Conservation (phyloP, 1,284 basidiomycete genomes). For the Earliella scabrosa region DNA sequence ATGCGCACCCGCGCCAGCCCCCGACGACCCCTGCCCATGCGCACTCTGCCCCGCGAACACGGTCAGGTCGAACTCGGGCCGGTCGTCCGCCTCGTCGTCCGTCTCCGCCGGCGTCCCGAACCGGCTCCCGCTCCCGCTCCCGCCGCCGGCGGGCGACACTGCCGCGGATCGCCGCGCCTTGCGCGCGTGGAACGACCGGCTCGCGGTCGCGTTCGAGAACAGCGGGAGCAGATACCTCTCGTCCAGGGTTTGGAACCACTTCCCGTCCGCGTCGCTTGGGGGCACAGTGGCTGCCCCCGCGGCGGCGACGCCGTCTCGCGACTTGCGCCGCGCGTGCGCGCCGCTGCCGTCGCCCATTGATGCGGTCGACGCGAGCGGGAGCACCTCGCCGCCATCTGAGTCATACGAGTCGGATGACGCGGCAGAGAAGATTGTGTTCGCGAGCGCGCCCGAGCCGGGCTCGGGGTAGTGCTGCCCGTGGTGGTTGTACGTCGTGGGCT, state of each 20-base stretch:
- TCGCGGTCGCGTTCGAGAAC: slow-evolving; percentile 94
- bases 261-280: slow-evolving; percentile 58
- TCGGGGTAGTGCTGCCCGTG: slow-evolving; percentile 49
- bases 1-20: slow-evolving; percentile 14
- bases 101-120: slow-evolving; percentile 54
- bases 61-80: slow-evolving; percentile 43
- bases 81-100: slow-evolving; percentile 49
- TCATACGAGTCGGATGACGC: slow-evolving; percentile 76
- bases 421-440: slow-evolving; percentile 52
- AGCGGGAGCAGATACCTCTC: slow-evolving; percentile 93
- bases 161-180: slow-evolving; percentile 55
- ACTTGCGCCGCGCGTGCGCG: slow-evolving; percentile 21
- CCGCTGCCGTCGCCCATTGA: slow-evolving; percentile 16
- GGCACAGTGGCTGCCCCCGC: slow-evolving; percentile 2
- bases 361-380: slow-evolving; percentile 68
- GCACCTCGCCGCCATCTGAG: slow-evolving; percentile 75
- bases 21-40: slow-evolving; percentile 5
- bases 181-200: slow-evolving; percentile 84
- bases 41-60: slow-evolving; percentile 10
- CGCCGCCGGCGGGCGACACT: slow-evolving; percentile 17
- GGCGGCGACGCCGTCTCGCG: slow-evolving; percentile 24
- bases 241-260: slow-evolving; percentile 97
- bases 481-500: slow-evolving; percentile 56
- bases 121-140: slow-evolving; percentile 34
- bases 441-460: slow-evolving; percentile 28